Evolutionary conservation across 768 basidiomycete species (phyloP), one percentile per base, ranked within the genome.

Genomic region (Ephemerocybe angulata): DNA sequence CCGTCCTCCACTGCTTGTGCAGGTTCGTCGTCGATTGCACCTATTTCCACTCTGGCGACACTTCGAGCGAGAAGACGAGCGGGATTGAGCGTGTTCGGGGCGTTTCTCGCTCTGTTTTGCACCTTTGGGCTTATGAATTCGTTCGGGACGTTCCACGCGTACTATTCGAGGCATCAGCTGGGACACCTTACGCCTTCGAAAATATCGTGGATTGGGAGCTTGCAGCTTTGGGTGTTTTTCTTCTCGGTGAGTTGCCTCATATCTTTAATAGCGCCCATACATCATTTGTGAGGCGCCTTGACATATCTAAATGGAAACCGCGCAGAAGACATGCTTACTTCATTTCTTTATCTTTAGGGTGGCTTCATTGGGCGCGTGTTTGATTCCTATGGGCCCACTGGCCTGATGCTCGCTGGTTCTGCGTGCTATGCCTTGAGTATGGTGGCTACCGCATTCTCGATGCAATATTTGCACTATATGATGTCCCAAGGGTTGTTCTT

Each of bases 91-190:
- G 80, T 88, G 33, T 63, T 82, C 38, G 88, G 87, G 1, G 84
- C 85, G 0, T 86, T 85, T 65, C 63, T 86, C 25, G 82, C 83
- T 7, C 72, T 88, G 7, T 82, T 87, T 69, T 85, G 79, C 63
- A 82, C 85, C 2, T 87, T 89, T 64, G 87, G 87, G 8, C 84
- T 83, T 60, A 81, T 88, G 73, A 85, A 76, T 50, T 79, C 86
- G 42, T 89, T 88, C 58, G 87, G 87, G 15, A 85, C 84, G 38
- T 89, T 82, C 65, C 84, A 87, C 65, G 68, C 81, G 12, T 88
- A 82, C 81, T 88, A 89, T 60, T 72, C 76, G 10, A 67, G 66
- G 13, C 81, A 89, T 65, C 82, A 88, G 64, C 74, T 89, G 17
- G 64, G 65, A 17, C 65, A 74, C 58, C 58, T 77, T 31, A 67